Percentiles rank a stretch among this genome's conserved stretches.
Evolutionary conservation across 306 rosid species (phyloP).

Genomic region (Ormosia emarginata): DNA sequence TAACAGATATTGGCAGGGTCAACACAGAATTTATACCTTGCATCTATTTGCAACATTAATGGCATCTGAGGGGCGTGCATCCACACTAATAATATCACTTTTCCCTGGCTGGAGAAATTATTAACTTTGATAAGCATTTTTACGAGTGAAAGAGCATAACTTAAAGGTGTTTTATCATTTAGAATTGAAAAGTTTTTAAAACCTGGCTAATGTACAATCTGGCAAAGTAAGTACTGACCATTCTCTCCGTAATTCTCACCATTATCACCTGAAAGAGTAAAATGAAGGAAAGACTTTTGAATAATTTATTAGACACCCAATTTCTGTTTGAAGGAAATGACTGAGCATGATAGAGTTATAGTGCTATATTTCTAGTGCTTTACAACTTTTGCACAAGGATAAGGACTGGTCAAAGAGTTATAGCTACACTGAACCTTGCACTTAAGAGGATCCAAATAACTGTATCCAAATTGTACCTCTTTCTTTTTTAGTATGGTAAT

Average conservation of each 20-base stretch:
- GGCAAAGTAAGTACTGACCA: constrained; percentile 80
- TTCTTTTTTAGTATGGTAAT: not conserved
- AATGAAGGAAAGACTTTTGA: constrained; percentile 7
- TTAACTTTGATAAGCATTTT: constrained; percentile 21
- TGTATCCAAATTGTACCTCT: not conserved
- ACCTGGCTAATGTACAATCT: constrained; percentile 84
- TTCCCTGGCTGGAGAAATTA: constrained; percentile 75
- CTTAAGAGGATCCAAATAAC: not conserved
- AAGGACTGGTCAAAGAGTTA: constrained; percentile 3
- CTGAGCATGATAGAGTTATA: not conserved
- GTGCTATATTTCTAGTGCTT: constrained; percentile 1
- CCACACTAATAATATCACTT: constrained; percentile 64
- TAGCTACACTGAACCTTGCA: not conserved
- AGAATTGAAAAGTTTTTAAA: constrained; percentile 12
- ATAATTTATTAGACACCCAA: not conserved
- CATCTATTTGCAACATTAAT: constrained; percentile 83
- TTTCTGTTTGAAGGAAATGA: constrained; percentile 6
- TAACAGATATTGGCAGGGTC: not conserved
- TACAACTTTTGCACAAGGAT: not conserved
- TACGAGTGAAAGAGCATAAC: not conserved
- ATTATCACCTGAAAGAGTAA: constrained; percentile 65
- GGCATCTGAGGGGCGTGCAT: constrained; percentile 96
- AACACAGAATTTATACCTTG: constrained; percentile 51
- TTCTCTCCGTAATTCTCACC: constrained; percentile 87
- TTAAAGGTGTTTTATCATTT: not conserved